phyloP scores from a whole-genome alignment of 2,329 filamentous ascomycete genomes.

The Penicillium sp. region DNA sequence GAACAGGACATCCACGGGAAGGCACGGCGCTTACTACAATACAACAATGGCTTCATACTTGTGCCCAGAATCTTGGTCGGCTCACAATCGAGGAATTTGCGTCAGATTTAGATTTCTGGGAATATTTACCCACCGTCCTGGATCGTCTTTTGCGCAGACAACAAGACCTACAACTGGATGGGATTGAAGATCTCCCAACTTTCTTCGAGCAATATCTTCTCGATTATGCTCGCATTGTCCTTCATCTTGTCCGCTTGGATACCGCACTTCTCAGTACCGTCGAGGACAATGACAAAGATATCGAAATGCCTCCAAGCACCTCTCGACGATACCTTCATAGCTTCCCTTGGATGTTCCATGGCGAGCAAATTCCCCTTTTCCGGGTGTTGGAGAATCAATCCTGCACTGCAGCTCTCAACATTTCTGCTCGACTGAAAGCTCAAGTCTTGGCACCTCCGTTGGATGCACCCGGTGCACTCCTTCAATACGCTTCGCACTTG shows the following conservation, averaged over 20 bases:
- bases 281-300: constrained; percentile 26
- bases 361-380: constrained; percentile 38
- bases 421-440: constrained; percentile 32
- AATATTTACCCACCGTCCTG: constrained; percentile 41
- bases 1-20: constrained; percentile 34
- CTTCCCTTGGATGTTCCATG: constrained; percentile 38
- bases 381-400: constrained; percentile 32
- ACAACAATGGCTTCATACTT: constrained; percentile 45
- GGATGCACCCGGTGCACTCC: constrained; percentile 26
- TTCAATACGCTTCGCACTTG: constrained; percentile 31
- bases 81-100: constrained; percentile 36
- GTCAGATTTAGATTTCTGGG: constrained; percentile 48
- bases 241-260: constrained; percentile 45
- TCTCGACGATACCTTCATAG: constrained; percentile 36
- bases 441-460: constrained; percentile 28
- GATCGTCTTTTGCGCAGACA: constrained; percentile 42
- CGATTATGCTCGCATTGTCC: constrained; percentile 39
- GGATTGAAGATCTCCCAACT: constrained; percentile 28
- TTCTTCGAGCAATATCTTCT: constrained; percentile 45
- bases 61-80: constrained; percentile 32
- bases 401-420: constrained; percentile 26
- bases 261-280: constrained; percentile 30
- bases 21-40: constrained; percentile 33
- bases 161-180: constrained; percentile 32
- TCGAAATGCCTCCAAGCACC: constrained; percentile 28